Conservation (phyloP, 768 basidiomycete species). For the Roridomyces roridus region DNA sequence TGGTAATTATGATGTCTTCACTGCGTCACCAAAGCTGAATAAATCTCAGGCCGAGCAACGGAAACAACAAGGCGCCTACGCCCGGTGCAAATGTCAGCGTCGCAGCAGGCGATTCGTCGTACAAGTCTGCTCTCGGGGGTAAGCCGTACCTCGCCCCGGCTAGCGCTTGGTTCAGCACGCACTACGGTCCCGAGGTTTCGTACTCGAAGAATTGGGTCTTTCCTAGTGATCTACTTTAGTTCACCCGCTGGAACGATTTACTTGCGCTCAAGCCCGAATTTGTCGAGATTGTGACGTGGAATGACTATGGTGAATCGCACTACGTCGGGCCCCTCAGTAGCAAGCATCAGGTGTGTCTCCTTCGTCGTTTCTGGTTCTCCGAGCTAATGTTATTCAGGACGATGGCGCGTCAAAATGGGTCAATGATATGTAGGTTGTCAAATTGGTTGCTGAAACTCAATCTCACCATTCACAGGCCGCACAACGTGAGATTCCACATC, state of each 20-base stretch:
- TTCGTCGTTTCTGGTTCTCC: too few species aligned
- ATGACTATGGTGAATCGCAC: constrained; percentile 44
- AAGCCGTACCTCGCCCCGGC: constrained; percentile 35
- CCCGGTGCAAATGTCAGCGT: constrained; percentile 11
- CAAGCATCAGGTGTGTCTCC: constrained; percentile 10
- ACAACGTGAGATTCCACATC: background rate
- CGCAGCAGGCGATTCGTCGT: constrained; percentile 13
- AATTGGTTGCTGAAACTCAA: background rate
- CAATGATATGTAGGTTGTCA: constrained; percentile 22
- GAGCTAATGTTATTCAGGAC: too few species aligned
- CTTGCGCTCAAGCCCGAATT: constrained; percentile 6
- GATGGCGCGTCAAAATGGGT: constrained; percentile 25
- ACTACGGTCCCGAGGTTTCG: constrained; percentile 21
- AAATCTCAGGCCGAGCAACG: constrained; percentile 23
- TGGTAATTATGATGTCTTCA: too few species aligned
- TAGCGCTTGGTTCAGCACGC: constrained; percentile 55
- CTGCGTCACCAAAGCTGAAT: too few species aligned
- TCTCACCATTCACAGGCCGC: constrained; percentile 10
- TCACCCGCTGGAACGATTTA: constrained; percentile 19
- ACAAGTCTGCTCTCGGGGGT: constrained; percentile 14
- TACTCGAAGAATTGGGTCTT: constrained; percentile 26
- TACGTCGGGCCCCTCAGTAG: constrained; percentile 53
- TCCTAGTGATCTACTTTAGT: constrained; percentile 17
- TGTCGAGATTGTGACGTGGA: constrained; percentile 44
- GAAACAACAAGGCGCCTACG: constrained; percentile 21